These are phyloP conservation scores for Clonostachys sp. DNA, from an alignment of 2,329 filamentous ascomycete species.

Conservation along the genomic window DNA sequence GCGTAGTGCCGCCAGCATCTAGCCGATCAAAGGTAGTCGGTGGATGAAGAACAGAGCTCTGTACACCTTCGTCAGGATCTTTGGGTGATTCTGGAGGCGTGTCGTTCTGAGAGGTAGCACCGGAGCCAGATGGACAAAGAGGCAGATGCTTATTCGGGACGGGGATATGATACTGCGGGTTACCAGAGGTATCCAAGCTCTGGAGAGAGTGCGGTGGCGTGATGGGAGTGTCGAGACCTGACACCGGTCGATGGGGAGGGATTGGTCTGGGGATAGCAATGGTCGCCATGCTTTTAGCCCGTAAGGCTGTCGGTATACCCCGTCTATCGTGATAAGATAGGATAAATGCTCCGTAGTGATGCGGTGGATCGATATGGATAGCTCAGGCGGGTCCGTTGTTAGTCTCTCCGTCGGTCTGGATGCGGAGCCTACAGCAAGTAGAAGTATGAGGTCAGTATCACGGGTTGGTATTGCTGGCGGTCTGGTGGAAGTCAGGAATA, in stretches of 20 bases:
- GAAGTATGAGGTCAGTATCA: too few species aligned
- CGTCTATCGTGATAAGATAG: too few species aligned
- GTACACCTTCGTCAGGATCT: conserved; percentile 46
- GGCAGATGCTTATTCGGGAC: conserved; percentile 89
- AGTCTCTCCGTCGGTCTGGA: too few species aligned
- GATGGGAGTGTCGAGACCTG: conserved; percentile 29
- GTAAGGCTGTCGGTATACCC: too few species aligned
- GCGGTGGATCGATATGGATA: too few species aligned
- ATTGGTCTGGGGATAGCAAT: conserved; percentile 47
- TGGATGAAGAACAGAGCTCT: conserved; percentile 70
- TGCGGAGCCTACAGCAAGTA: too few species aligned
- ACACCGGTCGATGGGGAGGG: conserved; percentile 35
- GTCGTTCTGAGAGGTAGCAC: conserved; percentile 43
- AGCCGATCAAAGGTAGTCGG: conserved; percentile 56
- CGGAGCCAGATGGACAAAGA: conserved; percentile 79
- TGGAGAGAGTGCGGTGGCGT: conserved; percentile 35
- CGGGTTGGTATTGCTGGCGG: too few species aligned
- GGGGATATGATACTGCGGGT: conserved; percentile 25
- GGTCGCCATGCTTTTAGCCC: conserved; percentile 40
- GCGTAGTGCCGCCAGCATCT: conserved; percentile 46
- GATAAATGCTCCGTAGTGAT: too few species aligned
- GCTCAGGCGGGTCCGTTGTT: too few species aligned
- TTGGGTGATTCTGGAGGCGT: conserved; percentile 65
- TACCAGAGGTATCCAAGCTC: conserved; percentile 11
- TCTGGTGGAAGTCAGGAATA: too few species aligned